A percentile compares a stretch with the other conserved stretches of the same genome.
Conservation (phyloP, 768 basidiomycete species). For the Leccinum incarnatum region DNA sequence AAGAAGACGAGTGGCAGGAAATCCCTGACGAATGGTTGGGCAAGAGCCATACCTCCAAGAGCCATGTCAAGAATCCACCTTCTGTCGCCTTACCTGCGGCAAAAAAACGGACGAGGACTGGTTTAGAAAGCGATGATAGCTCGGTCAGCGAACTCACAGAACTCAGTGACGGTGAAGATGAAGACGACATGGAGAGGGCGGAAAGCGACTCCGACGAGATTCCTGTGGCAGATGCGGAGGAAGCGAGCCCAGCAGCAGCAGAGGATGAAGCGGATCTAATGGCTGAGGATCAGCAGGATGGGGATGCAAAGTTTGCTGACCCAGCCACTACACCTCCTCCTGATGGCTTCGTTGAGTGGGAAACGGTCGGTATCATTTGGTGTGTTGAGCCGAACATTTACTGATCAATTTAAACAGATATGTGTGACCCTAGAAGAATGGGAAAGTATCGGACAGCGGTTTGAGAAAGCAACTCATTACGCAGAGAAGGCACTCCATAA, state of each 20-base stretch:
- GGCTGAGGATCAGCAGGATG: conserved; percentile 4
- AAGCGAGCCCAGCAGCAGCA: not conserved
- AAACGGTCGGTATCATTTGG: conserved; percentile 59
- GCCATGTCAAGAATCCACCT: conserved; percentile 11
- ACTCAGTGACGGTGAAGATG: conserved; percentile 50
- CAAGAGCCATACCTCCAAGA: conserved; percentile 18
- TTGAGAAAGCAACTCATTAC: conserved; percentile 73
- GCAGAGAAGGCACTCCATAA: conserved; percentile 79
- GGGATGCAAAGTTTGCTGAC: not conserved
- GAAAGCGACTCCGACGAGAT: conserved; percentile 3
- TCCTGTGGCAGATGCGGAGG: conserved; percentile 1
- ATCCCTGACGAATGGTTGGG: conserved; percentile 72
- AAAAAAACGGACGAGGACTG: conserved; percentile 40
- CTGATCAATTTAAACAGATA: conserved; percentile 47
- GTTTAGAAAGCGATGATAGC: conserved; percentile 59
- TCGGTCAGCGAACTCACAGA: conserved; percentile 76
- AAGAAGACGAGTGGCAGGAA: conserved; percentile 74
- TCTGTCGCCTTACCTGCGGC: conserved; percentile 5
- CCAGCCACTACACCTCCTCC: conserved; percentile 26
- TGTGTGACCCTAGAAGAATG: conserved; percentile 83
- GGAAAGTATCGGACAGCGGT: conserved; percentile 74
- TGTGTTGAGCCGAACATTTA: not conserved
- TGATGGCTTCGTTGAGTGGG: conserved; percentile 81
- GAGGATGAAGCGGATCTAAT: conserved; percentile 1
- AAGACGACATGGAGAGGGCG: conserved; percentile 26